These are phyloP conservation scores for Cardamine resedifolia DNA, from an alignment of 345 rosid genomes.

Conservation along the genomic window DNA sequence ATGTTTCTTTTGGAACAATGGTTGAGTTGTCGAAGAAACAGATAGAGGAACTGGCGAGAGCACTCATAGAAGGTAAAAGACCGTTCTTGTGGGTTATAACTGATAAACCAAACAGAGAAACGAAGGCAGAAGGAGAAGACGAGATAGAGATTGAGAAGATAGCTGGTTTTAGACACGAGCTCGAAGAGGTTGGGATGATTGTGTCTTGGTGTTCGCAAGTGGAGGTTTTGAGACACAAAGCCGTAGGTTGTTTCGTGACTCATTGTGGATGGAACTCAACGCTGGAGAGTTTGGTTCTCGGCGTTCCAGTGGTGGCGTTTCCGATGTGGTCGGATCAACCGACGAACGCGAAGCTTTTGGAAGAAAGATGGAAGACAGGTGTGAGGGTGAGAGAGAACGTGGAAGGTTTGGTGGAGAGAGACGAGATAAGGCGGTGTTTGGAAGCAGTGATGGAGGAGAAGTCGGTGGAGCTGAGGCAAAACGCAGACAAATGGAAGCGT, in stretches of 20 bases:
- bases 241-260: constrained; percentile 63
- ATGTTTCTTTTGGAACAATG: constrained; percentile 65
- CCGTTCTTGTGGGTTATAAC: constrained; percentile 61
- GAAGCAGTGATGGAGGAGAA: constrained; percentile 51
- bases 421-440: constrained; percentile 63
- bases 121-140: constrained; percentile 23
- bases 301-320: constrained; percentile 68
- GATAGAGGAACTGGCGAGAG: constrained; percentile 45
- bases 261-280: constrained; percentile 87
- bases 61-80: constrained; percentile 29
- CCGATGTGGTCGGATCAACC: constrained; percentile 72
- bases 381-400: constrained; percentile 48
- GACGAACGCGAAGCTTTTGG: constrained; percentile 55
- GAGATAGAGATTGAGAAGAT: constrained; percentile 16
- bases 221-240: constrained; percentile 51
- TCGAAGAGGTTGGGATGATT: constrained; percentile 54
- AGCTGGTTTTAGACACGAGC: constrained; percentile 36
- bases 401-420: constrained; percentile 47
- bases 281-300: constrained; percentile 51
- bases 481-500: constrained; percentile 56
- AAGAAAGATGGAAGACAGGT: constrained; percentile 57
- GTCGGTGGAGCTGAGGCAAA: constrained; percentile 42
- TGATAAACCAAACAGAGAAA: constrained; percentile 29
- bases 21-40: constrained; percentile 45
- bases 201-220: constrained; percentile 69